phyloP scores from a whole-genome alignment of 1,284 basidiomycete species.

The Uromyces viciae-fabae region DNA sequence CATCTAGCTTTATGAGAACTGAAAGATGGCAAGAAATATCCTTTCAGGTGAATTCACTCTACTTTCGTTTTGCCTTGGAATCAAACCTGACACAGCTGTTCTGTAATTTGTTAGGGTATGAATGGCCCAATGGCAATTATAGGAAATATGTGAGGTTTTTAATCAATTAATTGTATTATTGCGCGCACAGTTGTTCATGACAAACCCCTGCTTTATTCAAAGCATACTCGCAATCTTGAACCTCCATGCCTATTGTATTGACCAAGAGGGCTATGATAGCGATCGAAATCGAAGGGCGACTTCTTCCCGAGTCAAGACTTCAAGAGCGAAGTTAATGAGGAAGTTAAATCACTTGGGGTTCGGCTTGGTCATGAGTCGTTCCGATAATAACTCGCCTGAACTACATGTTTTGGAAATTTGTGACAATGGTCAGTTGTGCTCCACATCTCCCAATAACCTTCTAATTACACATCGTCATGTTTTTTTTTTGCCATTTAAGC shows the following conservation, averaged over 20 bases:
- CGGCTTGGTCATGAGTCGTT: not conserved
- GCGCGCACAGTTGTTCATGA: not conserved
- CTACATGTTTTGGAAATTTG: not conserved
- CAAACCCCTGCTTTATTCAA: not conserved
- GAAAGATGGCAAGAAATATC: not conserved
- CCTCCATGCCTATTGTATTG: not conserved
- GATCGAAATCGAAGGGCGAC: not conserved
- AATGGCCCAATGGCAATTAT: not conserved
- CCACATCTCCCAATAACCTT: too few relatives aligned
- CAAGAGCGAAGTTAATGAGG: too few relatives aligned
- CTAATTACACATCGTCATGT: too few relatives aligned
- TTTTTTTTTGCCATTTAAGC: too few relatives aligned
- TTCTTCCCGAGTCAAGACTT: too few relatives aligned
- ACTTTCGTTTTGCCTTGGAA: too few relatives aligned
- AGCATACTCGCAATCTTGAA: constrained; percentile 6
- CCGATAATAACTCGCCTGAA: not conserved
- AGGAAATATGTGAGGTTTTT: not conserved
- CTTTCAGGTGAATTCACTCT: not conserved
- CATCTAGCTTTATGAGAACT: not conserved
- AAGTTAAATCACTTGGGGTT: not conserved
- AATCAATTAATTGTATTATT: too few relatives aligned
- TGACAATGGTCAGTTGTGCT: not conserved
- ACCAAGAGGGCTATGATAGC: not conserved
- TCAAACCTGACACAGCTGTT: not conserved
- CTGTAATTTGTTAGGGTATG: not conserved